phyloP scores from a whole-genome alignment of 1,284 basidiomycete genomes.

The Ustilago esculenta region DNA sequence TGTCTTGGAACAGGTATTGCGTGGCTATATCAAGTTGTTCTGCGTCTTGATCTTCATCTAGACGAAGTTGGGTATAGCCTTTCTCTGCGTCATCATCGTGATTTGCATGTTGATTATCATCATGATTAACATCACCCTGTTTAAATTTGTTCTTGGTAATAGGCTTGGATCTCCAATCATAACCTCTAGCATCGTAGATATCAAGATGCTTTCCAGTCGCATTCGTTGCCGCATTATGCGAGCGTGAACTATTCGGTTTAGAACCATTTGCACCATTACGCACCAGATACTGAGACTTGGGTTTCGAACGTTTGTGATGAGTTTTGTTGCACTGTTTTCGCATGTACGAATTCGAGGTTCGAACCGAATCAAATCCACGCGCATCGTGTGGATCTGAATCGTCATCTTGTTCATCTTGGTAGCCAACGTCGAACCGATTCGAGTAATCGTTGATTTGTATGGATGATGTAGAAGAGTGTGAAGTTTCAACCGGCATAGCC shows the following conservation, averaged over 20 bases:
- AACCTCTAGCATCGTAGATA: constrained; percentile 64
- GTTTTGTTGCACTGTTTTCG: constrained; percentile 14
- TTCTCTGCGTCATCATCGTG: constrained; percentile 47
- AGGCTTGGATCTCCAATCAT: constrained; percentile 64
- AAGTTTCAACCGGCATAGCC: constrained; percentile 50
- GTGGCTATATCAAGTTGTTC: constrained; percentile 63
- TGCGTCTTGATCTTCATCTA: constrained; percentile 65
- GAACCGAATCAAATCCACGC: constrained; percentile 32
- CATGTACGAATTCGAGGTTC: constrained; percentile 19
- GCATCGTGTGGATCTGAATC: constrained; percentile 48
- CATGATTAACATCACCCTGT: constrained; percentile 33
- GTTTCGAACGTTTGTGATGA: constrained; percentile 18
- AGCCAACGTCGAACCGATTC: constrained; percentile 37
- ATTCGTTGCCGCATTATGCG: constrained; percentile 42
- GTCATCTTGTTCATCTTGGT: constrained; percentile 43
- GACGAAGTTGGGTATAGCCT: constrained; percentile 64
- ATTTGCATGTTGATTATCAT: too few relatives aligned
- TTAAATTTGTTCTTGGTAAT: constrained; percentile 10
- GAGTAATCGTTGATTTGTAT: constrained; percentile 23
- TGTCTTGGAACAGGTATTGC: constrained; percentile 64
- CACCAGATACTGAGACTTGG: constrained; percentile 21
- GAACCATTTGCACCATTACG: constrained; percentile 7
- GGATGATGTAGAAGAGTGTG: not conserved
- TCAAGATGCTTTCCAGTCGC: constrained; percentile 61
- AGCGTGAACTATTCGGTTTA: constrained; percentile 3